Evolutionary conservation across 1,284 basidiomycete species (phyloP).

Genomic region (Trametes pubescens): DNA sequence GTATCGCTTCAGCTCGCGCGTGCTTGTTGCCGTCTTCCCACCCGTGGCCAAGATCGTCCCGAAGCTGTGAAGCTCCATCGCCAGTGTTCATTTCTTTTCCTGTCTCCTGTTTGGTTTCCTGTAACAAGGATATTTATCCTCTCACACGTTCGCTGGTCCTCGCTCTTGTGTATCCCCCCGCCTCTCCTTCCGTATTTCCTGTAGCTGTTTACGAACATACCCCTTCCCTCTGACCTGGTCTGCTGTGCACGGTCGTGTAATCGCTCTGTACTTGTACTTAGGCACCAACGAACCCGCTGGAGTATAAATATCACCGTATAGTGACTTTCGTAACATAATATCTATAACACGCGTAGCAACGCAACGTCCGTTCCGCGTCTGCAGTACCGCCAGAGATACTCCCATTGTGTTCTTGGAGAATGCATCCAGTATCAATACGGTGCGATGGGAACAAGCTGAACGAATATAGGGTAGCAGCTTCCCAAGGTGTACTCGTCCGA

Average conservation of each 20-base stretch:
- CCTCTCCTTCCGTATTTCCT: constrained; percentile 2
- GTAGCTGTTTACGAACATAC: constrained; percentile 9
- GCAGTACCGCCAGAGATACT: not conserved
- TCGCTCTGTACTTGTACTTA: constrained; percentile 2
- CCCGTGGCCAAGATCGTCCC: constrained; percentile 30
- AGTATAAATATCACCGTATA: not conserved
- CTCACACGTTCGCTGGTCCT: not conserved
- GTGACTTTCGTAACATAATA: no score
- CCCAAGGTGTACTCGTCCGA: constrained; percentile 28
- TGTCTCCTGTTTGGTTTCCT: not conserved
- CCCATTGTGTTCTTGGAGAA: not conserved
- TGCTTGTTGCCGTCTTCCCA: constrained; percentile 33
- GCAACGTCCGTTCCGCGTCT: not conserved
- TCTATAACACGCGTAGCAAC: no score
- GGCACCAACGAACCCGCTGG: not conserved
- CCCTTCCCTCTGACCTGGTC: not conserved
- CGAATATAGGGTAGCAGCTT: constrained; percentile 31
- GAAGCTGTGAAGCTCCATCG: not conserved
- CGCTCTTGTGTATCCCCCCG: constrained; percentile 1
- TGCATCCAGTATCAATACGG: not conserved
- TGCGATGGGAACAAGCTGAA: constrained; percentile 20
- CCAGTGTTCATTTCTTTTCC: not conserved
- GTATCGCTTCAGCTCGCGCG: constrained; percentile 33
- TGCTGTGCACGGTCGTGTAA: constrained; percentile 17
- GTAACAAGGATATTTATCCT: not conserved